Base-by-base conservation (phyloP, 768 basidiomycete species). In the Glaciozyma antarctica region DNA sequence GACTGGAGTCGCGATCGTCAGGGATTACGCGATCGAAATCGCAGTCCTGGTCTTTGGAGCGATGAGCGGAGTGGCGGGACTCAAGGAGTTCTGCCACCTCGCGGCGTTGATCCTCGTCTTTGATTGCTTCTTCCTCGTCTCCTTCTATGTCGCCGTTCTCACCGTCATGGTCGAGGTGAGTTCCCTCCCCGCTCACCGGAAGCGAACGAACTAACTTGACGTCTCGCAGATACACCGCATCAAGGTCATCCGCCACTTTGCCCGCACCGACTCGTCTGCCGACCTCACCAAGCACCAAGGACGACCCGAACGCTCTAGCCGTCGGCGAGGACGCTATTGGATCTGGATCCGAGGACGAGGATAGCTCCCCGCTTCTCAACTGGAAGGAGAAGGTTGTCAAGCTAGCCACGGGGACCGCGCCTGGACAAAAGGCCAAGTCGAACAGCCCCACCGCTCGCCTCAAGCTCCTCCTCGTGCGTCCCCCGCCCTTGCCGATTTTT, bases 91-190 rank as follows among this genome's bases (percentile, higher is more conserved):
- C 68, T 98, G 94, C 75, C 88, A 91, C 16, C 83, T 97, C 21
- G 95, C 93, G 0, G 92, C 91, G 2, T 76, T 98, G n/a, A 80
- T 90, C 59, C 81, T 99, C 57, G 81, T 81, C 13, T 81, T 93
- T 53, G 95, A 99, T 76, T 95, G 92, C 75, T 73, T 91, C 38
- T 81, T 90, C 77, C 82, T 95, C 67, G 87, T 87, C 77, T 90
- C 90, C 0, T 94, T 95, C 78, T 87, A 94, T 75, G 82, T 88
- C 0, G 86, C 88, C 2, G 84, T 97, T 60, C 79, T 99, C 60
- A 86, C 85, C n/a, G 81, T 99, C 75, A 95, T 98, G 88, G 86
- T 98, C 66, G 94, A 99, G 81, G 90, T 90, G 61, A 64, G 76
- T 57, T 44, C 19, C 32, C 9, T 5, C 48, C 38, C 16, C 28